Percentiles rank a stretch among this genome's conserved stretches.
Conservation (phyloP, 202 grass and related monocot genomes). For the Schoenoplectus tabernaemontani region DNA sequence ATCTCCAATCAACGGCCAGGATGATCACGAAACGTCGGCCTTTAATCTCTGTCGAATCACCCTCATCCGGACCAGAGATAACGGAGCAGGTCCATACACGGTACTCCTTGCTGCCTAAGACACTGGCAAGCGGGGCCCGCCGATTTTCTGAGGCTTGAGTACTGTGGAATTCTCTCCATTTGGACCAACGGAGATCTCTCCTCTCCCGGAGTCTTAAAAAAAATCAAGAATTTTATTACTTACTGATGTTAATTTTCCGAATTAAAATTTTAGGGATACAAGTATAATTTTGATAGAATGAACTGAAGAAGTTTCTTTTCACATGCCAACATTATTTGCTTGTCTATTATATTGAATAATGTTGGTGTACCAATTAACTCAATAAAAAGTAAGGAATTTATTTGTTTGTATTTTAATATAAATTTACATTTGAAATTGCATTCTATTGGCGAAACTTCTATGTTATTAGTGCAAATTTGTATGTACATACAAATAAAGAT, state of each 20-base stretch:
- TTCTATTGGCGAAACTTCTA: background rate
- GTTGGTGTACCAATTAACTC: background rate
- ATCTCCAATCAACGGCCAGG: constrained; percentile 11
- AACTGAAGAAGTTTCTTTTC: background rate
- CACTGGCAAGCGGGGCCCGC: background rate
- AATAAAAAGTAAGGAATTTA: background rate
- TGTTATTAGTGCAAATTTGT: background rate
- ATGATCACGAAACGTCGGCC: background rate
- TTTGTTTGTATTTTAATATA: background rate
- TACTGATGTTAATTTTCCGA: background rate
- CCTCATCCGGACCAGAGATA: background rate
- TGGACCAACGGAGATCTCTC: background rate
- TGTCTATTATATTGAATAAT: background rate
- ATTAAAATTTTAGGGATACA: background rate
- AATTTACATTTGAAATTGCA: no score
- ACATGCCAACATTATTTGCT: background rate
- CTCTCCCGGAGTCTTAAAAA: background rate
- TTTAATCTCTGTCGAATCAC: background rate
- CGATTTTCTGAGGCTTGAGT: background rate
- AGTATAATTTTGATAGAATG: background rate
- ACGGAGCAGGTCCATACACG: background rate
- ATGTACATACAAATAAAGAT: background rate
- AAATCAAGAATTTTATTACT: background rate
- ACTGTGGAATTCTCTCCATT: background rate
- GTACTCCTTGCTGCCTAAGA: background rate